These are phyloP conservation scores for Botrytis byssoidea DNA, from an alignment of 2,329 filamentous ascomycete species.

Conservation along the genomic window DNA sequence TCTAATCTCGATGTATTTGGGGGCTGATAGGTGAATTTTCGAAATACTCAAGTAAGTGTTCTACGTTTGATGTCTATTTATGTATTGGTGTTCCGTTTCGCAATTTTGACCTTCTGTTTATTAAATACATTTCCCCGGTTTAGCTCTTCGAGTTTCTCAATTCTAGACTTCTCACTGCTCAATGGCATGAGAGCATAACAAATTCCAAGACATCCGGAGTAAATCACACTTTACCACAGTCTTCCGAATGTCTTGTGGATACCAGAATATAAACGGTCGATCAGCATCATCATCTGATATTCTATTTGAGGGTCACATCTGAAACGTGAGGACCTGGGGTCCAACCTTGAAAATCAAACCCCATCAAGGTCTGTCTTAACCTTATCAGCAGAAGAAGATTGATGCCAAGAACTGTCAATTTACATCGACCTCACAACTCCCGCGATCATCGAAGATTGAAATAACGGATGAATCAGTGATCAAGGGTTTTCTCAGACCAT, in stretches of 20 bases:
- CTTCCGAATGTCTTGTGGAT: background rate
- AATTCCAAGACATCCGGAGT: background rate
- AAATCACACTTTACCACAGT: background rate
- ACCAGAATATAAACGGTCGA: background rate
- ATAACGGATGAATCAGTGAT: background rate
- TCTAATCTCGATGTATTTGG: background rate
- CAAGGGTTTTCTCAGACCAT: background rate
- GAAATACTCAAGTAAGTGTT: background rate
- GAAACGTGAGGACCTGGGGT: background rate
- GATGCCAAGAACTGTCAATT: background rate
- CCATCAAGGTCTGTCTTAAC: background rate
- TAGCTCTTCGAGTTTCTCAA: background rate
- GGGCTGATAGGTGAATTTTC: background rate
- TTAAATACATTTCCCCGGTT: background rate
- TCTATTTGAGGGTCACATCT: background rate
- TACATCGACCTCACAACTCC: background rate
- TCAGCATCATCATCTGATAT: conserved; percentile 1
- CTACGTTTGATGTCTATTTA: background rate
- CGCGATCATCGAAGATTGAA: background rate
- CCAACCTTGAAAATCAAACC: background rate
- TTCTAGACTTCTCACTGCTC: background rate
- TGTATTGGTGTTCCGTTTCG: background rate
- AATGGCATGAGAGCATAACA: background rate
- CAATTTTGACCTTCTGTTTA: background rate
- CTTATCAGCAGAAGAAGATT: background rate